These are phyloP conservation scores for Poronia punctata DNA, from an alignment of 495 filamentous ascomycete species.

Conservation along the genomic window DNA sequence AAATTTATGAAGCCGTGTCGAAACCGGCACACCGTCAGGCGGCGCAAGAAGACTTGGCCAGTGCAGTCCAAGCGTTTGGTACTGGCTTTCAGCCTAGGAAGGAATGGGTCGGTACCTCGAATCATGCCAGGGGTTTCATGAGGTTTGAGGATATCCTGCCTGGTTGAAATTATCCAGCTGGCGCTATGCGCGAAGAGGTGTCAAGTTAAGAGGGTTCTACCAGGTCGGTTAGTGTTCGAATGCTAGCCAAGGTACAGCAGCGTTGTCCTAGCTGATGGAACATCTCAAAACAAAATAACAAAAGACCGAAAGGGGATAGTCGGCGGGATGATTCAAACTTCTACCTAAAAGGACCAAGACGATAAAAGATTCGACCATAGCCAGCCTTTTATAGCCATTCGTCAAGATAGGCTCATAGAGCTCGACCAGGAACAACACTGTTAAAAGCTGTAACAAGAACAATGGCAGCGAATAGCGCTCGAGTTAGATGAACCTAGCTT, in stretches of 20 bases:
- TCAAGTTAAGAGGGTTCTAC: constrained; percentile 16
- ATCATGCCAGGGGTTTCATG: constrained; percentile 4
- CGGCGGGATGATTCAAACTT: constrained; percentile 18
- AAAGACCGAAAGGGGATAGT: constrained; percentile 13
- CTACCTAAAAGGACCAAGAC: constrained; percentile 24
- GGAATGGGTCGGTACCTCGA: constrained; percentile 15
- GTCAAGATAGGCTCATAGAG: constrained; percentile 43
- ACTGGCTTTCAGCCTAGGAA: constrained; percentile 1
- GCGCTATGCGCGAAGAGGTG: constrained; percentile 11
- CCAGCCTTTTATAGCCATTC: constrained; percentile 37
- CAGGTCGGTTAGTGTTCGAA: constrained; percentile 21
- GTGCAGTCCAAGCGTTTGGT: constrained; percentile 3
- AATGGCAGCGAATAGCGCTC: constrained; percentile 46
- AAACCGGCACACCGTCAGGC: too few relatives aligned
- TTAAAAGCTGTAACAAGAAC: constrained; percentile 34
- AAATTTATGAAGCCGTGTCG: too few relatives aligned
- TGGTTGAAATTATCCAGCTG: constrained; percentile 10
- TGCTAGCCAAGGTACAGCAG: constrained; percentile 16
- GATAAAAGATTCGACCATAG: constrained; percentile 30
- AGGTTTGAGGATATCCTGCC: constrained; percentile 5
- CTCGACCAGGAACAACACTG: constrained; percentile 23
- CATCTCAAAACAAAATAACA: constrained; percentile 21
- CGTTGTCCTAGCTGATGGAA: constrained; percentile 18
- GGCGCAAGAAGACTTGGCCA: constrained; percentile 5
- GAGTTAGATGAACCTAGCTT: constrained; percentile 47